Percentiles rank a stretch among this genome's conserved stretches.
Conservation (phyloP, 2,329 filamentous ascomycete species). For the Macrophomina pseudophaseolina region DNA sequence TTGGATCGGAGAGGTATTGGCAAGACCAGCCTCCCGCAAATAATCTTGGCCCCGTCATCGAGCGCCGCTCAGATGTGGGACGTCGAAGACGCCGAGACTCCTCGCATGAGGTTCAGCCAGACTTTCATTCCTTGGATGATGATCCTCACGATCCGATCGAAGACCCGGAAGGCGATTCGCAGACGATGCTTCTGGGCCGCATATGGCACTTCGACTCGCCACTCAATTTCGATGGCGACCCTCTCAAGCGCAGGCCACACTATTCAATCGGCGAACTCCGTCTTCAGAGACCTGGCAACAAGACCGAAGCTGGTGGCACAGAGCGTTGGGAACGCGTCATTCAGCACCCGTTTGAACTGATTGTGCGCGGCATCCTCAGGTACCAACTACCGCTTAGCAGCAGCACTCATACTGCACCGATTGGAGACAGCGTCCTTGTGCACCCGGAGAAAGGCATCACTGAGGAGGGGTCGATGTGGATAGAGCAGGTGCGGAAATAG, state of each 20-base stretch:
- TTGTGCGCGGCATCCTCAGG: constrained; percentile 87
- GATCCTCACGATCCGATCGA: constrained; percentile 67
- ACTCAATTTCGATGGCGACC: constrained; percentile 86
- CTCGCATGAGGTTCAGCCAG: constrained; percentile 4
- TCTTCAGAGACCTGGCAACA: constrained; percentile 82
- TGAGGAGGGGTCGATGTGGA: constrained; percentile 21
- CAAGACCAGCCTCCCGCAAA: constrained; percentile 41
- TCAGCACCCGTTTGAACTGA: constrained; percentile 90
- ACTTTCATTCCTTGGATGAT: constrained; percentile 47
- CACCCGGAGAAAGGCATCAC: constrained; percentile 25
- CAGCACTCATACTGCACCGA: constrained; percentile 57
- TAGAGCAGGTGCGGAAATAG: constrained; percentile 18
- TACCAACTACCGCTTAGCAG: constrained; percentile 71
- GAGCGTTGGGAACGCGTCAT: constrained; percentile 90
- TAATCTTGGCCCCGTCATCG: constrained; percentile 12
- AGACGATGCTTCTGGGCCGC: constrained; percentile 90
- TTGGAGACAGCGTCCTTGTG: constrained; percentile 46
- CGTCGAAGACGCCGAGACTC: background rate
- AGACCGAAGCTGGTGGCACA: constrained; percentile 79
- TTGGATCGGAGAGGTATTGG: constrained; percentile 63
- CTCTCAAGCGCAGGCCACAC: constrained; percentile 75
- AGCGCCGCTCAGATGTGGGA: background rate
- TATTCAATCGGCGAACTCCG: constrained; percentile 83
- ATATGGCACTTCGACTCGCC: constrained; percentile 87
- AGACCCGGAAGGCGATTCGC: constrained; percentile 67